Conservation (phyloP, 345 rosid species). For the Streptanthus diversifolius region DNA sequence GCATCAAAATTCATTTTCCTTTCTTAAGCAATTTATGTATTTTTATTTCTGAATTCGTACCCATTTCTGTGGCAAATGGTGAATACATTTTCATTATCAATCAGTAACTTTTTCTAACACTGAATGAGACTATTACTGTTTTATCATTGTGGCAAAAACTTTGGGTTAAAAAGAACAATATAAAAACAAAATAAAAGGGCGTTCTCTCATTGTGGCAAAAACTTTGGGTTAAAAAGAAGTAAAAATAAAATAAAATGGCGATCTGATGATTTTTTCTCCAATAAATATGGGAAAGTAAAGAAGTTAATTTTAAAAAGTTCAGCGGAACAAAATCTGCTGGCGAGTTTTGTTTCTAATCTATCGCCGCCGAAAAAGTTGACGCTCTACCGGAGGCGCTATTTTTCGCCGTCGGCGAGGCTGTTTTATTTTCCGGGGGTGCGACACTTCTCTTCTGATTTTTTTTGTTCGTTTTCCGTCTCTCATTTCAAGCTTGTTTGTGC, state of each 20-base stretch:
- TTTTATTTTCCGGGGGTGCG: conserved; percentile 7
- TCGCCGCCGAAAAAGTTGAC: conserved; percentile 19
- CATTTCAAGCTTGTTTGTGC: background rate
- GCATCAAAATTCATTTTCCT: background rate
- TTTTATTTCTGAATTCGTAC: background rate
- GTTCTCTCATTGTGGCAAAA: background rate
- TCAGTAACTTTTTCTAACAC: background rate
- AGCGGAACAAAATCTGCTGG: conserved; percentile 24
- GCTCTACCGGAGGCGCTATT: conserved; percentile 21
- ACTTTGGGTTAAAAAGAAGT: too few relatives aligned
- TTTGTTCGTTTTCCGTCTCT: background rate
- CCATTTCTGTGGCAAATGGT: background rate
- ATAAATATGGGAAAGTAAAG: conserved; percentile 7
- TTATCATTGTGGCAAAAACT: background rate
- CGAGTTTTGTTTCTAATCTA: background rate
- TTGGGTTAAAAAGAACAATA: too few relatives aligned
- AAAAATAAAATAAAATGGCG: background rate
- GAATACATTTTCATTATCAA: background rate
- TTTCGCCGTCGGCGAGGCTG: conserved; percentile 23
- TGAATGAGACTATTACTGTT: background rate
- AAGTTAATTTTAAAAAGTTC: conserved; percentile 21
- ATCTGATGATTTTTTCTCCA: conserved; percentile 5
- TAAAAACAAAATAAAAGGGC: too few relatives aligned
- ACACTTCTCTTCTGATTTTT: background rate
- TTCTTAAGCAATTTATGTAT: background rate